Conservation (phyloP, 2,329 filamentous ascomycete genomes). For the Rhinocladiella mackenziei region DNA sequence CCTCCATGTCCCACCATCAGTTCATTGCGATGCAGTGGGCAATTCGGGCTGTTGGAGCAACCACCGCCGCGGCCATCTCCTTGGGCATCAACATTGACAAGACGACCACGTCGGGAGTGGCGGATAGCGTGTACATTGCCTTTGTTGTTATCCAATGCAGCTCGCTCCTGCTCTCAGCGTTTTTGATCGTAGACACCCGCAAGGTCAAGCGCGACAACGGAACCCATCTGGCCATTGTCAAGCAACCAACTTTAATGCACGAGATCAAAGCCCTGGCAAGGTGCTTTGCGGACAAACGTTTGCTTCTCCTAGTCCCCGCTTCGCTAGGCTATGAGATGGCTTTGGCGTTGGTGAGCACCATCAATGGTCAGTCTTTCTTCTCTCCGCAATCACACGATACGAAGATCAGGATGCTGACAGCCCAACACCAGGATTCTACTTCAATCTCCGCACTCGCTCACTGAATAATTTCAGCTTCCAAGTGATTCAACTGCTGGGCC, state of each 20-base stretch:
- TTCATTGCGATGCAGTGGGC: constrained; percentile 22
- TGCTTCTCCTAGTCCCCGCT: constrained; percentile 11
- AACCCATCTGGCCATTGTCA: constrained; percentile 24
- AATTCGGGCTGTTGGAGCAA: constrained; percentile 11
- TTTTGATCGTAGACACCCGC: constrained; percentile 15
- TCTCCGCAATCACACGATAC: too few relatives aligned
- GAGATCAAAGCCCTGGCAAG: neutral
- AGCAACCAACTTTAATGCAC: constrained; percentile 2
- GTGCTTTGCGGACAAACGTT: constrained; percentile 11
- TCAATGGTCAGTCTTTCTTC: constrained; percentile 8
- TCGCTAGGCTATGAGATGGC: constrained; percentile 18
- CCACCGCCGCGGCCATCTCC: constrained; percentile 18
- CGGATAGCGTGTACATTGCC: constrained; percentile 16
- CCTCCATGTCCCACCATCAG: neutral
- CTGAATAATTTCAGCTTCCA: constrained; percentile 21
- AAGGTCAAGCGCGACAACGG: constrained; percentile 25
- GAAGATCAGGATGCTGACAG: too few relatives aligned
- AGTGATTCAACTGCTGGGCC: constrained; percentile 13
- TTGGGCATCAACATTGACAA: constrained; percentile 15
- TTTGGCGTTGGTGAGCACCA: constrained; percentile 6
- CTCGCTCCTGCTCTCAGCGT: constrained; percentile 12
- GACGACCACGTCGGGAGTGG: constrained; percentile 12
- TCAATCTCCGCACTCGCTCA: constrained; percentile 18
- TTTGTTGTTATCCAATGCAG: constrained; percentile 15
- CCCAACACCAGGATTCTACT: constrained; percentile 11